Evolutionary conservation across 352 stramenopile species (phyloP).

Genomic region (Saprolegnia diclina): DNA sequence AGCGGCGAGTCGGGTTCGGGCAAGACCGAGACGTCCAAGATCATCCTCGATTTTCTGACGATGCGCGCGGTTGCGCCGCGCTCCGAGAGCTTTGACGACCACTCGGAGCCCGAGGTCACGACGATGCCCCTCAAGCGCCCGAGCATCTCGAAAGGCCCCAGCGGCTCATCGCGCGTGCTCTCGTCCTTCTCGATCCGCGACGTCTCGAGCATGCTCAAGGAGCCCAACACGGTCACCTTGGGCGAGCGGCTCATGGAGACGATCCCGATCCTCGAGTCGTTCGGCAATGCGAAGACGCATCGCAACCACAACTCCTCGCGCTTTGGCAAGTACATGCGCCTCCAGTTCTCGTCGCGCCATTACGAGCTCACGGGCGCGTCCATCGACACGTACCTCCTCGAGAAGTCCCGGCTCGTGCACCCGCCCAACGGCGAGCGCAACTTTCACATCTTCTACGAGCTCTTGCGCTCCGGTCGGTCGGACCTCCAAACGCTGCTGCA

Average conservation of each 20-base stretch:
- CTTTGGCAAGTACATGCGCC: constrained; percentile 76
- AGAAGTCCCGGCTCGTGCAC: constrained; percentile 29
- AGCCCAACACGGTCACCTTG: constrained; percentile 60
- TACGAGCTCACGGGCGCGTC: constrained; percentile 49
- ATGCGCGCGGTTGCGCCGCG: constrained; percentile 45
- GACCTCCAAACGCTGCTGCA: constrained; percentile 24
- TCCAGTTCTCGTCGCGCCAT: constrained; percentile 53
- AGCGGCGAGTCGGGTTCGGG: constrained; percentile 82
- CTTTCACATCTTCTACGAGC: constrained; percentile 44
- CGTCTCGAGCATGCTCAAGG: constrained; percentile 33
- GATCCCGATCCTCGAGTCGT: constrained; percentile 90
- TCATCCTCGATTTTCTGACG: constrained; percentile 93
- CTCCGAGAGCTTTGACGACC: constrained; percentile 51
- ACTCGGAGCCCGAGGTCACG: constrained; percentile 59
- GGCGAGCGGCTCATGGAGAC: constrained; percentile 80
- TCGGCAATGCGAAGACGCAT: constrained; percentile 87
- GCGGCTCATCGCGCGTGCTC: constrained; percentile 44
- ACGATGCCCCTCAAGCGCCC: constrained; percentile 22
- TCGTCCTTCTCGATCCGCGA: constrained; percentile 41
- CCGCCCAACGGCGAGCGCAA: constrained; percentile 31
- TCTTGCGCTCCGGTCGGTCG: constrained; percentile 27
- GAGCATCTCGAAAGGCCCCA: constrained; percentile 30
- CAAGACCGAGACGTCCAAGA: constrained; percentile 96
- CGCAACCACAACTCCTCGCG: constrained; percentile 76
- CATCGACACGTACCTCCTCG: constrained; percentile 54